Percentiles rank a stretch among this genome's conserved stretches.
phyloP scores from a whole-genome alignment of 1,284 basidiomycete species.

The Puccinia triticina region DNA sequence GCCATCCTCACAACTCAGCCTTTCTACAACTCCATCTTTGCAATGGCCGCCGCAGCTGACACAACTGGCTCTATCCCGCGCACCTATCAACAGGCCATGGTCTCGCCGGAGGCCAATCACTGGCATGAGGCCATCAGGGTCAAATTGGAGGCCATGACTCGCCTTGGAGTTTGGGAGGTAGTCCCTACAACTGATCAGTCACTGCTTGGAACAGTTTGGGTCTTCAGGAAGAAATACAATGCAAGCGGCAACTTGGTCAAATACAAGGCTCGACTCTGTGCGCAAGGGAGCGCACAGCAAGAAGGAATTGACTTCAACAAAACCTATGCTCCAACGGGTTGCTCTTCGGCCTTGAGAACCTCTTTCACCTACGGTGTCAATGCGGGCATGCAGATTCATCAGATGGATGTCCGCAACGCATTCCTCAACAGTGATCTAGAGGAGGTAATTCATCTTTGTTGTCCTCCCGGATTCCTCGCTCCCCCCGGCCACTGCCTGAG shows the following conservation, averaged over 20 bases:
- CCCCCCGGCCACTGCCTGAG: not conserved
- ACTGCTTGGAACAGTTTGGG: conserved; percentile 1
- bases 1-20: not conserved
- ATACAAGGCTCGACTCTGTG: conserved; percentile 14
- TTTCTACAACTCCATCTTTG: not conserved
- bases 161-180: not conserved
- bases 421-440: not conserved
- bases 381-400: not conserved
- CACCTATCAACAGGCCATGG: not conserved
- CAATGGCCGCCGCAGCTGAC: not conserved
- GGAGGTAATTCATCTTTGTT: not conserved
- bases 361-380: not conserved
- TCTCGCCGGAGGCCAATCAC: not conserved
- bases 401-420: conserved; percentile 4
- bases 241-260: not conserved
- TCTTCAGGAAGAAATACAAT: not conserved
- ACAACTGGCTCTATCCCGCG: not conserved
- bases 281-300: not conserved
- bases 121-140: not conserved
- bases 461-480: not conserved
- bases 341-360: not conserved
- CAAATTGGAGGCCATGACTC: not conserved
- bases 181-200: not conserved
- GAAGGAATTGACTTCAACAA: conserved; percentile 21
- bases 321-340: conserved; percentile 25